Evolutionary conservation across 768 basidiomycete species (phyloP), one percentile per base, ranked within the genome.

Genomic region (Scleroderma bovista): DNA sequence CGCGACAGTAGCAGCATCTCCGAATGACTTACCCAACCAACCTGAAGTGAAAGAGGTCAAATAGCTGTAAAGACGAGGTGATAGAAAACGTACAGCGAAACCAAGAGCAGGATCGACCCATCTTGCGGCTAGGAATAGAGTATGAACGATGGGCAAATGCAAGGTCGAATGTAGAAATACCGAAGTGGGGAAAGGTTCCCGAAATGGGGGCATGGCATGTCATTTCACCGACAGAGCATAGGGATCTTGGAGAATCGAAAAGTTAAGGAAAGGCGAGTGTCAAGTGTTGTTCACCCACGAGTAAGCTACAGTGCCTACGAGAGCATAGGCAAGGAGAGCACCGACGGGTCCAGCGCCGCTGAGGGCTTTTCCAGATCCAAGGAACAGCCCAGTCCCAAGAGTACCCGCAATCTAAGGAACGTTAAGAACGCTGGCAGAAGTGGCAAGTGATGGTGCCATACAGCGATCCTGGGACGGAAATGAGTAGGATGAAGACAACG

Each of bases 191-290:
- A 63, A 87, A 88, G 1, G 84, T 83, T 17, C 88, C 88, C 4
- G 87, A 87, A 44, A 88, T 81, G 3, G 87, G 87, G 1, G 85
- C 86, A 68, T 80, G 80, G 4, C 83, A 80, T 19, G 86, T 84
- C 86, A 89, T 84, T 68, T 90, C 88, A 32, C 81, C 86, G n/a
- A 88, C 63, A 3, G 81, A 77, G 57, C 84, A 83, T 17, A 88
- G 66, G 4, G 81, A 78, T 6, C 79, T 81, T 45, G 17, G 11
- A 24, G 1, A 83, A 82, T 17, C 20, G 11, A 46, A 23, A 16
- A 2, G 42, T 47, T 24, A 34, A 45, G 3, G 8, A 34, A 15
- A 29, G 52, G 75, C 70, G 61, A 3, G 72, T 62, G 10, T n/a
- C 86, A n/a, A 84, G 10, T 24, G 29, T 10, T 16, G 24, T n/a